Base-by-base conservation (phyloP, 257 asterid genomes). In the Solanum sitiens region DNA sequence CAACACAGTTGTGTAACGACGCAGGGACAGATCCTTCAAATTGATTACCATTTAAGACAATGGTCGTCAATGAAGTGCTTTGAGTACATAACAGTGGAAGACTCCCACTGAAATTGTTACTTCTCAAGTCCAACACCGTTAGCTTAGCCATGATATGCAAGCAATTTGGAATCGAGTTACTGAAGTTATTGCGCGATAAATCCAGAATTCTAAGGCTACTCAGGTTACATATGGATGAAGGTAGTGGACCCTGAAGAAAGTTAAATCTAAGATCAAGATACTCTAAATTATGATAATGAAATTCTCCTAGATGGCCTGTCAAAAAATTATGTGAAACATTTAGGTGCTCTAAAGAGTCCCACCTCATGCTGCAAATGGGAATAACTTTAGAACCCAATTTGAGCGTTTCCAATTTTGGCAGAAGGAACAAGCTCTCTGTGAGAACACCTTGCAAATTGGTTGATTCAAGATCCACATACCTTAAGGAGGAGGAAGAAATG, bases 381-480 rank as follows among this genome's bases (percentile, higher is more conserved):
- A n/a, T n/a, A n/a, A n/a, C n/a, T n/a, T n/a, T n/a, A n/a, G n/a
- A 0, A 1, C 42, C 0, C 14, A 71, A 3, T 3, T 3, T 1
- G 44, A 71, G 77, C 6, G 1, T 14, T 71, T 71, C n/a, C 77
- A 71, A 32, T 12, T 32, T 71, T 15, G 4, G 25, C 7, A 8
- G 44, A 71, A 71, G 77, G 6, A 30, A 71, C 1, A 32, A 8
- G 13, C 14, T 32, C 42, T 32, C 4, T 20, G 50, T 4, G 16
- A 73, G n/a, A 73, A 20, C 18, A 20, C 30, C 16, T 20, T 0
- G 3, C 47, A 35, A 0, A 20, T 35, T 73, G 2, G 80, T 73
- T 0, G 0, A 1, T 0, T 0, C 0, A 32, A 71, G 76, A 71
- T 71, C n/a, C n/a, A 71, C 1, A 1, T 71, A 71, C 44, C n/a